Percentiles rank a stretch among this genome's conserved stretches.
phyloP scores from a whole-genome alignment of 192 early-diverging fungal genomes.

The Fimicolochytrium jonesii region DNA sequence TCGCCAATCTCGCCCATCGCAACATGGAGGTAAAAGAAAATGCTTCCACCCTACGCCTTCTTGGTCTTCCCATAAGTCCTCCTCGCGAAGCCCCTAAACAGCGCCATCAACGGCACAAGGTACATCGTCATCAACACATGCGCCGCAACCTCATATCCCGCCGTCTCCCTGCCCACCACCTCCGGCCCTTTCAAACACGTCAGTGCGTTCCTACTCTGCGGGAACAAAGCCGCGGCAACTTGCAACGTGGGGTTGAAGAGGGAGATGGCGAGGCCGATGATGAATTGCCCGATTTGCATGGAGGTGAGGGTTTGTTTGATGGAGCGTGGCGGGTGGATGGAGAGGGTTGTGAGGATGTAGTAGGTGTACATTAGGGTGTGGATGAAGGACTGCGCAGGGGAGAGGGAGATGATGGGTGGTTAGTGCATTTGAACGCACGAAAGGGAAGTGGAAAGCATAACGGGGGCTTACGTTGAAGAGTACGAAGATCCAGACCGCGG shows the following conservation, averaged over 20 bases:
- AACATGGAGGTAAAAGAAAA: too few species aligned
- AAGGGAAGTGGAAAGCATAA: too few species aligned
- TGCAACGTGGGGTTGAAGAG: constrained; percentile 63
- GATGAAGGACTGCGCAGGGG: constrained; percentile 55
- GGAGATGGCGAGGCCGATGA: constrained; percentile 65
- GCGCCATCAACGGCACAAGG: constrained; percentile 67
- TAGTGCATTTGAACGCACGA: not conserved
- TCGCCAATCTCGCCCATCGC: too few species aligned
- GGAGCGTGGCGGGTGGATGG: constrained; percentile 64
- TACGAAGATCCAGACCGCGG: constrained; percentile 80
- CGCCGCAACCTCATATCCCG: constrained; percentile 53
- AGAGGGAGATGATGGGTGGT: not conserved
- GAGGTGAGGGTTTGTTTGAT: constrained; percentile 71
- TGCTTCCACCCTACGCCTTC: too few species aligned
- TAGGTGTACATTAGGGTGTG: constrained; percentile 86
- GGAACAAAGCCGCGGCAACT: too few species aligned
- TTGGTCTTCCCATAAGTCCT: constrained; percentile 50
- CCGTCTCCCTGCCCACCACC: too few species aligned
- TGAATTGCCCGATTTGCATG: constrained; percentile 83
- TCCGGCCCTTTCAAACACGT: too few species aligned
- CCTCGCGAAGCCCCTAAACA: constrained; percentile 77
- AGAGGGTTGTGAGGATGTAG: constrained; percentile 72
- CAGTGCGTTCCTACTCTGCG: too few species aligned
- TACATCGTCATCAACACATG: constrained; percentile 63
- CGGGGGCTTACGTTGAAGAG: constrained; percentile 53